Base-by-base conservation (phyloP, 352 stramenopile genomes). In the Globisporangium recalcitrans region DNA sequence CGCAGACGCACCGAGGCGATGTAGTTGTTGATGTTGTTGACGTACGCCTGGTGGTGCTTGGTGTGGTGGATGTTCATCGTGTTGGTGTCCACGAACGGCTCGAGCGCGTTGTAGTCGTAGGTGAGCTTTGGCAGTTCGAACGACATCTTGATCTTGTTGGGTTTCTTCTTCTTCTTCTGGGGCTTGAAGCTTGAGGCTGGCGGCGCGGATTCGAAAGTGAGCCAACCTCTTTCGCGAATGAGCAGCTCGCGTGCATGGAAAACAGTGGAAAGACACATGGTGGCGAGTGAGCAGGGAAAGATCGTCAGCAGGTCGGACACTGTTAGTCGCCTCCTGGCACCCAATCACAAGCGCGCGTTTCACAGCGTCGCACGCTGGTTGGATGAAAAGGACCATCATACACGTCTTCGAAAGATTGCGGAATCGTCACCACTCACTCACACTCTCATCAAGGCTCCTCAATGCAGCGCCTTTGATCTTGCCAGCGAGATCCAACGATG, bases 11-110 rank as follows among this genome's bases (percentile, higher is more conserved):
- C 77, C 63, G 77, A 80, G 42, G 63, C 70, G 67, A 95, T 90
- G 68, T 82, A 93, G 66, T 85, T 90, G 82, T 97, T 92, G 75
- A 93, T 91, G 74, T 95, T 95, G 80, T 92, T 95, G 59, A 95
- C 82, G 68, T 94, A 94, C 32, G 76, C 81, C 72, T 94, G 82
- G 82, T 97, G 89, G 73, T 97, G 89, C 73, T 96, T 96, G 52
- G 82, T 92, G 76, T 97, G 89, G 75, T 97, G 89, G 75, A 95
- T 96, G 66, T 94, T 92, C 84, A 97, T 91, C 31, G 88, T 97
- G 34, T 67, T 69, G 61, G 90, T 91, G 73, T 92, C 85, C 72
- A 97, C 88, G 53, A 91, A 92, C 27, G 89, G 89, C 70, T 94
- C 88, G 52, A 97, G 76, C 52, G 88, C 83, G 60, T 90, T 90